Base-by-base conservation (phyloP, 1,284 basidiomycete genomes). In the Pisolithus thermaeus region DNA sequence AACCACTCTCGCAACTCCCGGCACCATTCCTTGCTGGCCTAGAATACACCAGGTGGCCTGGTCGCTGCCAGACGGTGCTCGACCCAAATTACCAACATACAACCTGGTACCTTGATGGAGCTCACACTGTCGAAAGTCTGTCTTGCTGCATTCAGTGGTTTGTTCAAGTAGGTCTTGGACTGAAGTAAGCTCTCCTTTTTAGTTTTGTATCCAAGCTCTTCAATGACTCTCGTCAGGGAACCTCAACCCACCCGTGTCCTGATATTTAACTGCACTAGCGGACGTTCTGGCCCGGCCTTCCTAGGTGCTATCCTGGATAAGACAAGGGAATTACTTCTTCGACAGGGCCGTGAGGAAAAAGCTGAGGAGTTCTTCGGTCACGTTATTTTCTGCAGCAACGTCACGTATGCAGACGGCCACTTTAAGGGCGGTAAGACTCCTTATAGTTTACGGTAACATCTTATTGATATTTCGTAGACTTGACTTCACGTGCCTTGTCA, bases 251-350 rank as follows among this genome's bases (percentile, higher is more conserved):
- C 64, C 12, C 80, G 90, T 35, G 71, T 90, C 3, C 74, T 99
- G 43, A 79, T 99, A 35, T 99, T 99, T 75, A 99, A 99, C 70
- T 98, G 94, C 72, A 97, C 96, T 3, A 86, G 80, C 50, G 96
- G 93, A 7, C 84, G 97, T 30, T 89, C 90, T 6, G 93, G 89
- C 2, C 69, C 78, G 44, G 71, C 75, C 0, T 87, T 99, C 64
- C 74, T 99, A 18, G 70, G 70, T 3, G 71, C 80, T 0, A 76
- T 97, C 9, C 67, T 83, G 32, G 65, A 70, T 2, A 76, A 72
- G 38, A 72, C 74, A 28, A 68, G 69, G n/a, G 59, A 63, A 4
- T 81, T 78, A 52, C 70, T 86, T 35, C 60, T 72, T 56, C 56
- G 68, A 28, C 63, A 78, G 53, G 59, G 66, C 38, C 64, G 68